phyloP scores from a whole-genome alignment of 2,329 filamentous ascomycete genomes.

The Sporothrix luriei region DNA sequence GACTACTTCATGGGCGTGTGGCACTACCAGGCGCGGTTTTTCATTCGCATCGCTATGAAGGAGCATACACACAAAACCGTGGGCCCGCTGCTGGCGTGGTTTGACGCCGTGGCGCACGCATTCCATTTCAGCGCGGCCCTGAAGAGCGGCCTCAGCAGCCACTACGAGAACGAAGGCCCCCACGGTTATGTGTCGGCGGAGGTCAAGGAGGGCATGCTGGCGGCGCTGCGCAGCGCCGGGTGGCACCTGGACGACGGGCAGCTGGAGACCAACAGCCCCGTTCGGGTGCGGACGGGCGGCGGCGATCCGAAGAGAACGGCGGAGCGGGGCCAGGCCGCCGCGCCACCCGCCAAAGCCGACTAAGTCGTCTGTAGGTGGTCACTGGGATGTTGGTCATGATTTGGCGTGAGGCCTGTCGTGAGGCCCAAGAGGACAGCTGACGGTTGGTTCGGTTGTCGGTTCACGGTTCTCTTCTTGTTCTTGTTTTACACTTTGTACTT shows the following conservation, averaged over 20 bases:
- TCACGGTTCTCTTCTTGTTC: not conserved
- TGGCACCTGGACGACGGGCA: conserved; percentile 69
- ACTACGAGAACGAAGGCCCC: conserved; percentile 46
- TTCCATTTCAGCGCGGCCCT: conserved; percentile 46
- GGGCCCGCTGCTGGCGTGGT: conserved; percentile 44
- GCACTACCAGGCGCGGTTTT: conserved; percentile 48
- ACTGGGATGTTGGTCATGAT: too few relatives aligned
- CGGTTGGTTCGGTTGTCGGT: not conserved
- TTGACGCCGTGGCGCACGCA: conserved; percentile 49
- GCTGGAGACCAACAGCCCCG: conserved; percentile 64
- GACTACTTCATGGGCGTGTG: conserved; percentile 65
- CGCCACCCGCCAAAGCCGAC: conserved; percentile 14
- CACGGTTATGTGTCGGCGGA: conserved; percentile 50
- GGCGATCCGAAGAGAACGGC: conserved; percentile 40
- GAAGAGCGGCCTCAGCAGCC: conserved; percentile 44
- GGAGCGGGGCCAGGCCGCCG: conserved; percentile 23
- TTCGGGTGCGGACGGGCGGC: conserved; percentile 45
- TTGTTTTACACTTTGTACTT: not conserved
- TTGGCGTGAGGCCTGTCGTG: too few relatives aligned
- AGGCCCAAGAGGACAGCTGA: not conserved
- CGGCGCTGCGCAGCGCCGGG: conserved; percentile 51
- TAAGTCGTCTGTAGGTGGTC: not conserved
- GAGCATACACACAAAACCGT: conserved; percentile 49
- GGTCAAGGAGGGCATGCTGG: conserved; percentile 43
- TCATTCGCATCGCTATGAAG: conserved; percentile 64